Conservation (phyloP, 2,329 filamentous ascomycete species). For the Cladosporium sp. region DNA sequence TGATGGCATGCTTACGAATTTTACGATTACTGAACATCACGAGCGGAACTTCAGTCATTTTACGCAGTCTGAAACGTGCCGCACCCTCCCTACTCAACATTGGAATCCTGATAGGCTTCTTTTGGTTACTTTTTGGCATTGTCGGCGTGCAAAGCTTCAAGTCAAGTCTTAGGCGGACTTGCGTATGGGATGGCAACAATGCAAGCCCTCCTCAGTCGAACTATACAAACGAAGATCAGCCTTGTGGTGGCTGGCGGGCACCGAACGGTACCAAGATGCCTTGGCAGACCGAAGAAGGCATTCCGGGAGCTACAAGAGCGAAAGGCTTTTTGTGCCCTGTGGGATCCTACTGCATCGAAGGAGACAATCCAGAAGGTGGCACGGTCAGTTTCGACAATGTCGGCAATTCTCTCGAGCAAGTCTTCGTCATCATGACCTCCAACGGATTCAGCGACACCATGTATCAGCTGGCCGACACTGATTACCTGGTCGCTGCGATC, state of each 20-base stretch:
- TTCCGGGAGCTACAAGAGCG: conserved; percentile 46
- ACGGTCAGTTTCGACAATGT: conserved; percentile 97
- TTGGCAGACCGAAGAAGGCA: conserved; percentile 61
- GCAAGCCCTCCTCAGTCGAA: conserved; percentile 36
- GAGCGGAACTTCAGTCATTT: conserved; percentile 88
- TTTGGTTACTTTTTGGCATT: conserved; percentile 96
- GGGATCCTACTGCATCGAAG: conserved; percentile 77
- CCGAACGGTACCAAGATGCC: conserved; percentile 53
- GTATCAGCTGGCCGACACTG: conserved; percentile 87
- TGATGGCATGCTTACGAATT: conserved; percentile 94
- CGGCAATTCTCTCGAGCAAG: conserved; percentile 80
- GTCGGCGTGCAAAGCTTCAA: conserved; percentile 92
- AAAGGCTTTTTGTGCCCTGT: conserved; percentile 89
- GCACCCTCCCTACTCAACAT: conserved; percentile 88
- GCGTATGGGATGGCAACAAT: conserved; percentile 45
- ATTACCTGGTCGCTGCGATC: conserved; percentile 79
- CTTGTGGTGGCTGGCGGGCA: conserved; percentile 79
- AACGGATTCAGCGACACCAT: conserved; percentile 95
- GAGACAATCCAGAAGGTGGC: conserved; percentile 70
- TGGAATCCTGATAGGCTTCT: conserved; percentile 90
- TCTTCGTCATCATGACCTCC: conserved; percentile 97
- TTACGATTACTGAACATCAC: conserved; percentile 86
- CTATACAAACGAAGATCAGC: conserved; percentile 55
- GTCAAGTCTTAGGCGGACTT: conserved; percentile 45
- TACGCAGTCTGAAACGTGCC: conserved; percentile 91